Base-by-base conservation (phyloP, 2,329 filamentous ascomycete species). In the Sarocladium strictum region DNA sequence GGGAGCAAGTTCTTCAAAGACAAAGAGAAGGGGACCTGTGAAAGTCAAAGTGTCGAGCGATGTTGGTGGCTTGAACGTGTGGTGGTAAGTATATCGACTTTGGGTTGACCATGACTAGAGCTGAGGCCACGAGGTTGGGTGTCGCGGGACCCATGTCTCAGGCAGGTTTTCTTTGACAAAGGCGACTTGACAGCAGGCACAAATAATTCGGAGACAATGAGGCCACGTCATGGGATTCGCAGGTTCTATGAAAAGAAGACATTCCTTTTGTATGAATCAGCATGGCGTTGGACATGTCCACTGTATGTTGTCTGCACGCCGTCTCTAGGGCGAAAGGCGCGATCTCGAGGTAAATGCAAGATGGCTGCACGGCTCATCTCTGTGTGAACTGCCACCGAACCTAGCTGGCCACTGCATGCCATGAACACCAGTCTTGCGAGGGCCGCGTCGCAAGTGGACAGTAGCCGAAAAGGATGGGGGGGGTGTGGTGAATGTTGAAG, bases 81-180 rank as follows among this genome's bases (percentile, higher is more conserved):
- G 23, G 21, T 12, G 6, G n/a, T 21, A 21, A 11, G 43, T 49
- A 49, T 29, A 19, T 49, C 43, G 24, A 49, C 43, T 49, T 49
- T 19, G 43, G 29, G 5, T n/a, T 49, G 21, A 49, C n/a, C 43
- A 27, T 49, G 43, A 6, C 43, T 19, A 24, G 43, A 27, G 43
- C 23, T 5, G 24, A 27, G 43, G 43, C 43, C 43, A 49, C 43
- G 43, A 32, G 43, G n/a, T 49, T 11, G 43, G 19, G 14, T 21
- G 29, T 4, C 43, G 43, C 43, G 21, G 21, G 43, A 49, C 43
- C 43, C 43, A 49, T 49, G 43, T 49, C 43, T 49, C 43, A 49
- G 23, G 26, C 43, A 23, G 38, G 17, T n/a, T n/a, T 21, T 6
- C 43, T 49, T 49, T 32, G 43, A 26, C 40, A 45, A 38, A 17